A percentile compares a stretch with the other conserved stretches of the same genome.
Evolutionary conservation across 768 basidiomycete species (phyloP).

Genomic region (Jaapia argillacea): DNA sequence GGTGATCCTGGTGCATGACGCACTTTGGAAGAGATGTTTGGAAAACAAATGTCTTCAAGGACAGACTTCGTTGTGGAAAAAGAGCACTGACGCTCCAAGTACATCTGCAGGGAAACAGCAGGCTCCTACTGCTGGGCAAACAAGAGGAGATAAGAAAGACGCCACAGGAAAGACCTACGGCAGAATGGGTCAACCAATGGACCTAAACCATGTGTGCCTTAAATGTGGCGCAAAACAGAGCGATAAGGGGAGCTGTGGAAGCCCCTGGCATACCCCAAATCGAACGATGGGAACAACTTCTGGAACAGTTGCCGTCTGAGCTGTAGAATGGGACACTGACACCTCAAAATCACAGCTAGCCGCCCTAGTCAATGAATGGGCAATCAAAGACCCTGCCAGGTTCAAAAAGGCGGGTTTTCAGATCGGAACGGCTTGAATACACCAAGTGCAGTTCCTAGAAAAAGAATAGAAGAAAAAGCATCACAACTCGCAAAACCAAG

Average conservation of each 20-base stretch:
- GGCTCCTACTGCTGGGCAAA: not conserved
- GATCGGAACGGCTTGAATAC: conserved; percentile 3
- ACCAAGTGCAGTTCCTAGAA: conserved; percentile 1
- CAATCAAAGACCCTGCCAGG: conserved; percentile 3
- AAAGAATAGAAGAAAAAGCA: no score
- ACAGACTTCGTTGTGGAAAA: not conserved
- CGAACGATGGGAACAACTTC: not conserved
- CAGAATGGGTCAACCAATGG: conserved; percentile 12
- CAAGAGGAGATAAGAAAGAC: not conserved
- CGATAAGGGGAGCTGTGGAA: conserved; percentile 4
- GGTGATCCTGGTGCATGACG: not conserved
- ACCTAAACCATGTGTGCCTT: conserved; percentile 4
- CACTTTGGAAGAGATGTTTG: not conserved
- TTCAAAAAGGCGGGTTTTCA: conserved; percentile 6
- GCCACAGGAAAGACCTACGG: conserved; percentile 5
- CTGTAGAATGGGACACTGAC: not conserved
- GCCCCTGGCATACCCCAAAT: conserved; percentile 4
- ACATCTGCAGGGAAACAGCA: not conserved
- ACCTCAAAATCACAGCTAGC: not conserved
- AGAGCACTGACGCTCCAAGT: not conserved
- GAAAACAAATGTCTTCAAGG: not conserved
- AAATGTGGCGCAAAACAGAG: conserved; percentile 4
- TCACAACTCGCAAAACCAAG: no score
- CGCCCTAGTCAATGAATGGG: conserved; percentile 1
- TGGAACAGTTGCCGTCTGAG: not conserved